Conservation (phyloP, 768 basidiomycete species). For the Podaxis carcinomalis region DNA sequence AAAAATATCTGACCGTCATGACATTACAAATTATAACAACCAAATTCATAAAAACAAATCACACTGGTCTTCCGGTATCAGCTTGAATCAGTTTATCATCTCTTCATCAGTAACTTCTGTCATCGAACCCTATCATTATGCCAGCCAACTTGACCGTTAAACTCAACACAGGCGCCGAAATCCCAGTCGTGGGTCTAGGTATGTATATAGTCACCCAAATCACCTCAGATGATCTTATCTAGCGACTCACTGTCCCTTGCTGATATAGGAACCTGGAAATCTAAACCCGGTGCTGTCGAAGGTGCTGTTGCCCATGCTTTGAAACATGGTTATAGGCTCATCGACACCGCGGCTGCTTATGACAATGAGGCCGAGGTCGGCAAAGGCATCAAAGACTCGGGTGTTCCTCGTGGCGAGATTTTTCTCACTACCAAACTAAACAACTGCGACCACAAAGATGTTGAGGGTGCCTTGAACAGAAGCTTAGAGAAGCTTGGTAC, state of each 20-base stretch:
- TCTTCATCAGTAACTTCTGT: background rate
- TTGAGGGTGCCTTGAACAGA: conserved; percentile 57
- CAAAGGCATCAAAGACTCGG: conserved; percentile 69
- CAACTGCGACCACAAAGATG: conserved; percentile 56
- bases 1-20: no score
- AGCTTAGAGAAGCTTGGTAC: conserved; percentile 70
- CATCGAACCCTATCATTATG: conserved; percentile 29
- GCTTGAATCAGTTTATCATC: background rate
- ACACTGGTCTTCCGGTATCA: background rate
- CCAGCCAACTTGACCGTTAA: conserved; percentile 45
- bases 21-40: no score
- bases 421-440: conserved; percentile 79
- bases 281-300: conserved; percentile 63
- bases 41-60: no score
- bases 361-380: conserved; percentile 81
- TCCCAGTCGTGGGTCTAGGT: conserved; percentile 74
- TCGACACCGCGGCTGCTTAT: conserved; percentile 69
- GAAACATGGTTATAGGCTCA: conserved; percentile 67
- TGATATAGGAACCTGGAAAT: conserved; percentile 71
- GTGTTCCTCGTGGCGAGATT: conserved; percentile 65
- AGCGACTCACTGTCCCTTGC: background rate
- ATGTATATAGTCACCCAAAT: conserved; percentile 7
- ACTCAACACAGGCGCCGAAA: conserved; percentile 74
- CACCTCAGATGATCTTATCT: background rate
- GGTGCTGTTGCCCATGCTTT: conserved; percentile 73